phyloP scores from a whole-genome alignment of 495 filamentous ascomycete genomes.

The Letharia lupina region DNA sequence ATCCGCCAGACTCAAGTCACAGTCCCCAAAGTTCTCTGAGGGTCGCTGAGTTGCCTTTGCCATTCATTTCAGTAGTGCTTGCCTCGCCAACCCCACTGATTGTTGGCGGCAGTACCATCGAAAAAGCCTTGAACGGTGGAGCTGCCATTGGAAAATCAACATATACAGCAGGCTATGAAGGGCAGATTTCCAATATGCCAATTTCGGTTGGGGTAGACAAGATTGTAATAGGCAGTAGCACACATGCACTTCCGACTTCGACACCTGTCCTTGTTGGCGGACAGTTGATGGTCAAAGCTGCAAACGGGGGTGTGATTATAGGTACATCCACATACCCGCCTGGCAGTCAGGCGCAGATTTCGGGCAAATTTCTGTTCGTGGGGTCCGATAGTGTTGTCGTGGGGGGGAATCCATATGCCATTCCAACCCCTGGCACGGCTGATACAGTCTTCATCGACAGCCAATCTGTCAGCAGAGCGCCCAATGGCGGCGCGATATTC shows the following conservation, averaged over 20 bases:
- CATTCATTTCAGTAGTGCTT: not conserved
- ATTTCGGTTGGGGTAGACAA: slow-evolving; percentile 4
- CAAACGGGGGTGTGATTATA: slow-evolving; percentile 5
- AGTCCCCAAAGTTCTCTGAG: not conserved
- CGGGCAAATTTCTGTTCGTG: not conserved
- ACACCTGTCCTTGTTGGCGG: slow-evolving; percentile 1
- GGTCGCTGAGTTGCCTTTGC: not conserved
- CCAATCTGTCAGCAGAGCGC: not conserved
- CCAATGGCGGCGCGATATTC: not conserved
- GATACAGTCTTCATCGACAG: not conserved
- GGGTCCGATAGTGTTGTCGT: not conserved
- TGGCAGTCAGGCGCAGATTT: slow-evolving; percentile 3
- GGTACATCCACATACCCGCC: slow-evolving; percentile 8
- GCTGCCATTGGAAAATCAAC: not conserved
- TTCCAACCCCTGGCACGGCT: not conserved
- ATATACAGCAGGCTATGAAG: slow-evolving; percentile 1
- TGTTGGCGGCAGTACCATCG: not conserved
- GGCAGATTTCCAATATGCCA: not conserved
- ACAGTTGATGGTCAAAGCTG: not conserved
- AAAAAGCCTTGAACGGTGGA: not conserved
- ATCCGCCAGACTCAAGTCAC: not conserved
- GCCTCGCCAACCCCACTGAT: not conserved
- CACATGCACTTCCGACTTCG: not conserved
- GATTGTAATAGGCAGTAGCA: slow-evolving; percentile 4
- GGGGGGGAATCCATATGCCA: not conserved